Evolutionary conservation across 352 stramenopile species (phyloP), one percentile per base, ranked within the genome.

Genomic region (Globisporangium spiculum): DNA sequence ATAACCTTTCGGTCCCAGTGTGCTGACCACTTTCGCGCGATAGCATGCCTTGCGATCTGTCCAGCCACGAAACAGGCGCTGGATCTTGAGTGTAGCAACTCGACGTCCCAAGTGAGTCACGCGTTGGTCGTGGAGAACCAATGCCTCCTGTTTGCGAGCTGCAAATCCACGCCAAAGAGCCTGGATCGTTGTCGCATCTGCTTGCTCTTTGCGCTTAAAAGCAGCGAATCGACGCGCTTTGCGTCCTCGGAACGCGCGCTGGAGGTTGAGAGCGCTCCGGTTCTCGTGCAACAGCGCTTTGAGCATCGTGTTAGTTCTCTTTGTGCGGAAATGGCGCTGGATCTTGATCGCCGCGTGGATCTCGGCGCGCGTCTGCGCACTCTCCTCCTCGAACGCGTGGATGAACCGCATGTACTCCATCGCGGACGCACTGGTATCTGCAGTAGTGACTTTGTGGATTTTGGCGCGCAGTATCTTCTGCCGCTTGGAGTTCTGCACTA

Each of bases 321-420:
- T 54, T 18, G 83, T 76, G 62, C 80, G 80, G 63, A 85, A 90
- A 36, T 86, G 75, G 24, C 83, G 83, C 63, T 94, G 85, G 44
- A 94, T 92, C 27, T 73, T 76, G 44, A 81, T 69, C 1, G 82
- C 80, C 20, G 82, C 82, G 3, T 71, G 77, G 32, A 84, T 66
- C 50, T 92, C 73, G 0, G 76, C 71, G 10, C 82, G 75, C 8
- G 74, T 73, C 62, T 90, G 75, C 5, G 77, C 74, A 24, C 76
- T 89, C 62, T 93, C 87, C 0, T 75, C 73, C 61, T 89, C 83
- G 53, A 94, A 94, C 2, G 78, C 69, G 16, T 71, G 75, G 46
- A 86, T 86, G 54, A 92, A 94, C 20, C 81, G 79, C 71, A 91
- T 76, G 71, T 94, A 94, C 58, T 93, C 84, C 71, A 89, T 88